Percentiles rank a stretch among this genome's conserved stretches.
Evolutionary conservation across 148 eudicot genomes (phyloP).

Genomic region (Heliosperma pusillum): DNA sequence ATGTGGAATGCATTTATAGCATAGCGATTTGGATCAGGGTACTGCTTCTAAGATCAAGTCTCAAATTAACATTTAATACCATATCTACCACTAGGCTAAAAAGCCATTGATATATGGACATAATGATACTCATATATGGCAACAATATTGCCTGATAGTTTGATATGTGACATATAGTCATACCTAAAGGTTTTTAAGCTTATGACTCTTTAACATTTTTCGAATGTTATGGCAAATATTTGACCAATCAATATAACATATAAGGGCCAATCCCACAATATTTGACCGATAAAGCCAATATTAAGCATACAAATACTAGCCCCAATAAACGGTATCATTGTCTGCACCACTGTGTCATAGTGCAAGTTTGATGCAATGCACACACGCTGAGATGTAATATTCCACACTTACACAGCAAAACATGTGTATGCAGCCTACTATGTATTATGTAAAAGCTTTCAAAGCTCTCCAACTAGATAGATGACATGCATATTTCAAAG

Average conservation of each 20-base stretch:
- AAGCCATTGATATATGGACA: not conserved
- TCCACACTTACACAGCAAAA: not conserved
- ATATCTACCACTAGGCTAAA: not conserved
- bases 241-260: not conserved
- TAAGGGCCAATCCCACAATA: not conserved
- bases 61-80: not conserved
- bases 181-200: not conserved
- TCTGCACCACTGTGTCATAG: not conserved
- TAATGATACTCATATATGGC: too few species aligned
- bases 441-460: not conserved
- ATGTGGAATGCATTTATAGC: not conserved
- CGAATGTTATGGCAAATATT: not conserved
- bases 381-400: not conserved
- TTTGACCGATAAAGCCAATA: not conserved
- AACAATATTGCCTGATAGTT: not conserved
- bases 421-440: not conserved
- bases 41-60: not conserved
- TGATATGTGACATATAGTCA: not conserved
- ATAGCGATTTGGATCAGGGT: not conserved
- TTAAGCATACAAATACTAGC: not conserved
- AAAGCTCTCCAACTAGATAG: not conserved
- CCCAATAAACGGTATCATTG: not conserved
- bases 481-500: slow-evolving; percentile 1
- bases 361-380: not conserved
- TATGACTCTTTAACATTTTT: not conserved